Conservation (phyloP, 345 rosid genomes). For the Nephelium lappaceum region DNA sequence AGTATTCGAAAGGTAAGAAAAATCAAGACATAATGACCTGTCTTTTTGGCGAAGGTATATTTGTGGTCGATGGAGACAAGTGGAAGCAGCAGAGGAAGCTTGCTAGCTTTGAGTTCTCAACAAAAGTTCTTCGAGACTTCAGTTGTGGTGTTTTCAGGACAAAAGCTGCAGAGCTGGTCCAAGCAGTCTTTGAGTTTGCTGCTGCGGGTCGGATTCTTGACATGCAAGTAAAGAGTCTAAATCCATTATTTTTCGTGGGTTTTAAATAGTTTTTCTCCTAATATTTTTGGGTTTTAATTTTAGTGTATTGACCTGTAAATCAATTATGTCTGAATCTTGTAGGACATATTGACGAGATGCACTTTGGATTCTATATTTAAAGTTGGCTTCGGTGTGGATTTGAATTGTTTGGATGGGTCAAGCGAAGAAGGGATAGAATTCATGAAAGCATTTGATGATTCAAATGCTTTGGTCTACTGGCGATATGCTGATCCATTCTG, state of each 20-base stretch:
- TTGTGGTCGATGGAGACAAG: slow-evolving; percentile 70
- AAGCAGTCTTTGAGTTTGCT: slow-evolving; percentile 34
- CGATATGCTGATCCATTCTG: slow-evolving; percentile 69
- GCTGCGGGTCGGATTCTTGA: slow-evolving; percentile 46
- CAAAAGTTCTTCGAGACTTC: slow-evolving; percentile 67
- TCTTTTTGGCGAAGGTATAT: slow-evolving; percentile 78
- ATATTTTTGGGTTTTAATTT: no score
- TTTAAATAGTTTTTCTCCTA: no score
- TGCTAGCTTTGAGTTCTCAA: slow-evolving; percentile 73
- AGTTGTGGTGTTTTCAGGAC: slow-evolving; percentile 65
- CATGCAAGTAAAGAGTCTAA: slow-evolving; percentile 53
- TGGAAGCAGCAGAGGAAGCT: slow-evolving; percentile 89
- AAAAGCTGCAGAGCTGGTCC: slow-evolving; percentile 53
- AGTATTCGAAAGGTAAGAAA: slow-evolving; percentile 49
- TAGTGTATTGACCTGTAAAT: background rate
- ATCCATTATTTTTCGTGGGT: no score
- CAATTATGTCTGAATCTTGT: no score
- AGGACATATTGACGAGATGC: slow-evolving; percentile 70
- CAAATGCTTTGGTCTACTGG: slow-evolving; percentile 49
- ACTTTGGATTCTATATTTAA: slow-evolving; percentile 75
- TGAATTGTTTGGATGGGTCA: slow-evolving; percentile 59
- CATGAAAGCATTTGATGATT: slow-evolving; percentile 76
- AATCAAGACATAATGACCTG: slow-evolving; percentile 34
- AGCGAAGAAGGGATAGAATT: slow-evolving; percentile 46
- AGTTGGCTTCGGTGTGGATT: slow-evolving; percentile 83